Evolutionary conservation across 2,329 filamentous ascomycete genomes (phyloP), one percentile per base, ranked within the genome.

Genomic region (Knoxdaviesia capensis): DNA sequence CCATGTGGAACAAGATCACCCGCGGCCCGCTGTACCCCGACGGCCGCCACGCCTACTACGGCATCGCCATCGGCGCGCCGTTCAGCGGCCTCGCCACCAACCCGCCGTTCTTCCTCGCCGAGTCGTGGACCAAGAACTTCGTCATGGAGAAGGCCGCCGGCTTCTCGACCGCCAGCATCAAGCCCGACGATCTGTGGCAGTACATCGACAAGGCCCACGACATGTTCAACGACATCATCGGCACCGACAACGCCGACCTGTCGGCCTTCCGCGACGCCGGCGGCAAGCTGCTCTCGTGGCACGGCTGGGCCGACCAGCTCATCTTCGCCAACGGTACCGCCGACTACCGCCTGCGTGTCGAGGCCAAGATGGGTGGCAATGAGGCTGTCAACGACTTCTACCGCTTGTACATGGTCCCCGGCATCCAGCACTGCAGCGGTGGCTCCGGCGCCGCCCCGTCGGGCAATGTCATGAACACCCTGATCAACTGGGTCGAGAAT

Each of bases 321-420:
- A 53, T 65, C 20, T 49, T 54, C 6, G 49, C 56, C 1, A 47
- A 51, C 8, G 52, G 52, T 1, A 55, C 56, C 6, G 46, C 52
- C 8, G 44, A 54, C 31, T 63, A 59, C 47, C 58, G 56, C 42
- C 41, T 54, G 33, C 50, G 49, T 10, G 56, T 57, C 3, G 50
- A 48, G 3, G n/a, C 42, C 6, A 44, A 34, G 7, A 41, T 36
- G 44, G 5, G 39, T 34, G 44, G 46, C 8, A 45, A 48, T 6
- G 43, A 47, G 31, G 38, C 46, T 35, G 60, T 63, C 36, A 62
- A 60, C 2, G 62, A 65, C 10, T 68, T 68, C 50, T 74, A 69
- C 52, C 51, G 59, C 2, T 58, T 68, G 47, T 71, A 71, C 50
- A 51, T 57, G 4, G 59, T 71, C 5, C 66, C 67, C 1, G 69